Conservation (phyloP, 2,329 filamentous ascomycete genomes). For the Aspergillus sp. region DNA sequence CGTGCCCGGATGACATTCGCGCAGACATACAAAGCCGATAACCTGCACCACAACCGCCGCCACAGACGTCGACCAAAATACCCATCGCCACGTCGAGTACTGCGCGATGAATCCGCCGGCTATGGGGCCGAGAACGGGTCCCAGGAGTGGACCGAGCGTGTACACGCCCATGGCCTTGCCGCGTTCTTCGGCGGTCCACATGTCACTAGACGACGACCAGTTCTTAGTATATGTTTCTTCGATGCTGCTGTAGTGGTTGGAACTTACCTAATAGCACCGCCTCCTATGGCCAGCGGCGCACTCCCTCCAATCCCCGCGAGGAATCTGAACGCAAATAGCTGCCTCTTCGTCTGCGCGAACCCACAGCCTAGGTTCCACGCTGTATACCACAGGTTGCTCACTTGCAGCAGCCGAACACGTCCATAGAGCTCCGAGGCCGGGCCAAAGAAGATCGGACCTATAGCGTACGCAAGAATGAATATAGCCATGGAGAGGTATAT, state of each 20-base stretch:
- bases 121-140: constrained; percentile 68
- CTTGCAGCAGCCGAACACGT: constrained; percentile 18
- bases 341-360: constrained; percentile 45
- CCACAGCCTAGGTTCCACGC: constrained; percentile 23
- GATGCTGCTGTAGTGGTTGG: neutral
- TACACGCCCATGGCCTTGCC: constrained; percentile 67
- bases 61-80: constrained; percentile 70
- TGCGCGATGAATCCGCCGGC: constrained; percentile 67
- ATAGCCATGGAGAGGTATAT: constrained; percentile 56
- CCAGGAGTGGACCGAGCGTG: constrained; percentile 65
- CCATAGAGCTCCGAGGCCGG: constrained; percentile 24
- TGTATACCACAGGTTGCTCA: constrained; percentile 23
- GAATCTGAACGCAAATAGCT: constrained; percentile 57
- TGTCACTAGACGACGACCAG: constrained; percentile 50
- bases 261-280: constrained; percentile 51
- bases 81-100: constrained; percentile 71
- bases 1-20: constrained; percentile 69
- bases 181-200: constrained; percentile 65
- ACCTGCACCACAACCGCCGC: constrained; percentile 63
- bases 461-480: constrained; percentile 58
- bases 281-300: constrained; percentile 29
- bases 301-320: constrained; percentile 64
- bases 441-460: constrained; percentile 26
- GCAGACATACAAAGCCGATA: constrained; percentile 63
- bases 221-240: too few species aligned